These are phyloP conservation scores for Biscogniauxia mediterranea DNA, from an alignment of 2,329 filamentous ascomycete genomes.

Conservation along the genomic window DNA sequence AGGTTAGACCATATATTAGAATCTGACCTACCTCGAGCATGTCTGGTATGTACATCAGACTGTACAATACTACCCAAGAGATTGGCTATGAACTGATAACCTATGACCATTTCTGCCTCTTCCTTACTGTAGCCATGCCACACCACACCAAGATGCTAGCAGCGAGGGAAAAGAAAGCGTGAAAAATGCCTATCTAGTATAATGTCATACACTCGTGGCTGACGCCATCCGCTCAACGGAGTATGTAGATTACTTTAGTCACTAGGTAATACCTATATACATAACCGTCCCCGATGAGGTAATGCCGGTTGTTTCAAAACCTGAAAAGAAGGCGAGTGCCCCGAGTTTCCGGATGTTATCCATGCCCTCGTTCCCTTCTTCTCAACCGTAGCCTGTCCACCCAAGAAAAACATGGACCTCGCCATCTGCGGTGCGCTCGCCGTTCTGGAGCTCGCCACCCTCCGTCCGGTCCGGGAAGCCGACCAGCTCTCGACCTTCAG, in stretches of 20 bases:
- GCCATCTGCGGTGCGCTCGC: slow-evolving; percentile 13
- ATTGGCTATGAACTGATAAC: background rate
- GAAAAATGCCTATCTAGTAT: too few species aligned
- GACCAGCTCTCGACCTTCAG: background rate
- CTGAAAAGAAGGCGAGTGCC: too few species aligned
- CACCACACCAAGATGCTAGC: background rate
- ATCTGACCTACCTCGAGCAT: too few species aligned
- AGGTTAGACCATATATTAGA: too few species aligned
- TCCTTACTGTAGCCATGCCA: background rate
- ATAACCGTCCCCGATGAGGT: too few species aligned
- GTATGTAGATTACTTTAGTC: background rate
- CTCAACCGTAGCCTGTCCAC: too few species aligned
- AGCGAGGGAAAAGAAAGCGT: too few species aligned
- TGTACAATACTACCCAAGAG: background rate
- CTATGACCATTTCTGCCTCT: background rate
- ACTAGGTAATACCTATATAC: too few species aligned
- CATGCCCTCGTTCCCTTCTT: too few species aligned
- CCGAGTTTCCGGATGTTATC: too few species aligned
- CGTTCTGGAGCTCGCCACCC: slow-evolving; percentile 10
- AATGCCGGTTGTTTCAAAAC: too few species aligned
- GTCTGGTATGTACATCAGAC: too few species aligned
- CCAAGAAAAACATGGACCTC: slow-evolving; percentile 16
- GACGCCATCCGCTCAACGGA: background rate
- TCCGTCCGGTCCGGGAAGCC: slow-evolving; percentile 2
- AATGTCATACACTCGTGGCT: background rate